phyloP scores from a whole-genome alignment of 2,329 filamentous ascomycete genomes.

The Penicillium sp. region DNA sequence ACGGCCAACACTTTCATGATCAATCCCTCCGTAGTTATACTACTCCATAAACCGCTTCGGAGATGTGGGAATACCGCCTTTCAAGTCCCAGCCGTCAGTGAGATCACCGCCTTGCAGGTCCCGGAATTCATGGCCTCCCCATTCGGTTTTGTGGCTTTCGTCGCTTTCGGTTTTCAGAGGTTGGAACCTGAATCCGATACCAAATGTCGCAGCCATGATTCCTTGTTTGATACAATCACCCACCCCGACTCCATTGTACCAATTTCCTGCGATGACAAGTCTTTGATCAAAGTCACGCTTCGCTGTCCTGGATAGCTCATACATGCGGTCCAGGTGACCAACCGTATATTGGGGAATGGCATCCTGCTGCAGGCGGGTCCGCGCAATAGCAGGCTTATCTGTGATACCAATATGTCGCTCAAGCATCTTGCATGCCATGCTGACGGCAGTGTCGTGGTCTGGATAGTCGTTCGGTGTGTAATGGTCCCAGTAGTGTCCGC shows the following conservation, averaged over 20 bases:
- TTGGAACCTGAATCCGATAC: constrained; percentile 35
- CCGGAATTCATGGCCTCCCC: too few species aligned
- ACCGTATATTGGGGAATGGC: constrained; percentile 92
- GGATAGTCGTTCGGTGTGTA: constrained; percentile 61
- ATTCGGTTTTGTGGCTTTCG: too few species aligned
- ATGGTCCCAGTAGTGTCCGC: constrained; percentile 86
- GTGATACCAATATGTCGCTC: constrained; percentile 75
- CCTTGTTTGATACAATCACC: constrained; percentile 62
- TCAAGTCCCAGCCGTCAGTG: constrained; percentile 33
- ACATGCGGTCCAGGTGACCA: constrained; percentile 71
- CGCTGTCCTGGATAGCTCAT: constrained; percentile 60
- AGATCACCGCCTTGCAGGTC: constrained; percentile 4
- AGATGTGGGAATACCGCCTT: constrained; percentile 36
- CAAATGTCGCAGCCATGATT: constrained; percentile 55
- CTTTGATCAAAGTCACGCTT: constrained; percentile 61
- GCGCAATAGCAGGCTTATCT: constrained; percentile 63
- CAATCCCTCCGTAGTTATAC: too few species aligned
- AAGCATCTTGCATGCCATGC: constrained; percentile 72
- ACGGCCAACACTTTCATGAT: too few species aligned
- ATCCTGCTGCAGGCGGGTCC: constrained; percentile 65
- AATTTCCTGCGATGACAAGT: constrained; percentile 65
- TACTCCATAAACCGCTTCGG: constrained; percentile 28
- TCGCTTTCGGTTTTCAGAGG: neutral
- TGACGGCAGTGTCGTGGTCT: constrained; percentile 65
- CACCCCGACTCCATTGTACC: constrained; percentile 56